These are phyloP conservation scores for Colletotrichum cuscutae DNA, from an alignment of 2,329 filamentous ascomycete species.

Conservation along the genomic window DNA sequence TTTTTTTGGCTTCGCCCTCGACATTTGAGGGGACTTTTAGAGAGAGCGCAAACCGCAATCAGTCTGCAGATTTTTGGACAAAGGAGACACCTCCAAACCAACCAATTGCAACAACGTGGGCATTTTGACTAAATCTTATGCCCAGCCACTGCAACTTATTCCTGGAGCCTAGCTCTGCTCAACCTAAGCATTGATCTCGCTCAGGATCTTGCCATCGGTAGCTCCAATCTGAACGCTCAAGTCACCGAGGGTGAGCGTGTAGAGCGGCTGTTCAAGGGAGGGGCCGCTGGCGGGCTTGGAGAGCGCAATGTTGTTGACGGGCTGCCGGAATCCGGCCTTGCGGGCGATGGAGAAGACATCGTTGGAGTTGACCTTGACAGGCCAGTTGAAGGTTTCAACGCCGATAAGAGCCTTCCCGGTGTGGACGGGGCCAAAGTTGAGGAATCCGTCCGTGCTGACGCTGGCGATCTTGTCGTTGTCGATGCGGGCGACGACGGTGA, in stretches of 20 bases:
- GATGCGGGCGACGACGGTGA: background rate
- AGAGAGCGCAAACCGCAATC: too few relatives aligned
- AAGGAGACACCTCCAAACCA: rapidly evolving
- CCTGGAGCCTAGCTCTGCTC: too few relatives aligned
- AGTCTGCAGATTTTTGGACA: too few relatives aligned
- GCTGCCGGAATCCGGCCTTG: background rate
- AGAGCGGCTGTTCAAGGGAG: background rate
- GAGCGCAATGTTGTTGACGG: background rate
- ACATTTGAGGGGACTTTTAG: too few relatives aligned
- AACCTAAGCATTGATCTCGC: too few relatives aligned
- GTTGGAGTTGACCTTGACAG: background rate
- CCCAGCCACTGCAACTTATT: too few relatives aligned
- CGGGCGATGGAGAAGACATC: background rate
- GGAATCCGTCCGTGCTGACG: background rate
- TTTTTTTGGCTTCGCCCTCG: background rate
- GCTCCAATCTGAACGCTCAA: background rate
- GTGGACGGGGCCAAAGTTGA: background rate
- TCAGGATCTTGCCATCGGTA: background rate
- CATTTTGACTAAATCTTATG: too few relatives aligned
- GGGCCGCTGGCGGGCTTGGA: background rate
- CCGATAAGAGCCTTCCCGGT: background rate
- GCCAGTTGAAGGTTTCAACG: background rate
- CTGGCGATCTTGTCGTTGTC: background rate
- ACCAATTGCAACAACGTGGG: too few relatives aligned
- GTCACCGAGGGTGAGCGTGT: background rate